Evolutionary conservation across 495 filamentous ascomycete genomes (phyloP).

Genomic region (Glarea lozoyensis): DNA sequence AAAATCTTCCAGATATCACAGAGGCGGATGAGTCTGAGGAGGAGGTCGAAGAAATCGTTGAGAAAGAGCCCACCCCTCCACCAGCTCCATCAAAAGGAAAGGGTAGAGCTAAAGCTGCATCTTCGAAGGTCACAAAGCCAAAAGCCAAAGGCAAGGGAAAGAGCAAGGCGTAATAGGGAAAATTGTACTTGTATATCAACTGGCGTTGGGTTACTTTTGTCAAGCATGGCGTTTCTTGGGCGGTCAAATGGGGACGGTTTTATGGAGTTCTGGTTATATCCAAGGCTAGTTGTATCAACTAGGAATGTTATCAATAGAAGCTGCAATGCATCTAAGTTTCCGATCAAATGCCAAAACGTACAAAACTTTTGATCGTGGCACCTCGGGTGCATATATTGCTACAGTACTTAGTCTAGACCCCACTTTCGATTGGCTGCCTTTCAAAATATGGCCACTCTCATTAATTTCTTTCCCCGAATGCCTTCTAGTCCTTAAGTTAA

Average conservation of each 20-base stretch:
- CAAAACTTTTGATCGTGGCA: background rate
- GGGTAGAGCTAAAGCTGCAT: conserved; percentile 12
- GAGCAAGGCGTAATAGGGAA: conserved; percentile 20
- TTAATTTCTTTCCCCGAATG: too few relatives aligned
- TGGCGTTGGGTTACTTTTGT: too few relatives aligned
- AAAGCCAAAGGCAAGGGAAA: conserved; percentile 24
- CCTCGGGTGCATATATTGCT: too few relatives aligned
- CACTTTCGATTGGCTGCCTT: background rate
- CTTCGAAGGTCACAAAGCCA: conserved; percentile 5
- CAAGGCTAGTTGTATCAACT: too few relatives aligned
- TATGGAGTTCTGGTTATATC: too few relatives aligned
- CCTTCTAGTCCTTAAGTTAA: too few relatives aligned
- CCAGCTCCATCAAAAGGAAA: conserved; percentile 18
- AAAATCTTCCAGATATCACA: conserved; percentile 17
- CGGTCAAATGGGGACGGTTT: too few relatives aligned
- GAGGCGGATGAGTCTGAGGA: conserved; percentile 30
- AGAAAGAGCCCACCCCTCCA: conserved; percentile 17
- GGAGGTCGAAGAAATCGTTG: conserved; percentile 8
- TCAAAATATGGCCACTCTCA: background rate
- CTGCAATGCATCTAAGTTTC: too few relatives aligned
- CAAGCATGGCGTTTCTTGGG: background rate
- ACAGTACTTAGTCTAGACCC: background rate
- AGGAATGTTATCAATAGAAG: too few relatives aligned
- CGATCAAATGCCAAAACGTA: too few relatives aligned
- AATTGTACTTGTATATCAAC: conserved; percentile 1